Conservation (phyloP, 192 early-diverging fungal genomes). For the Umbelopsis sp. region DNA sequence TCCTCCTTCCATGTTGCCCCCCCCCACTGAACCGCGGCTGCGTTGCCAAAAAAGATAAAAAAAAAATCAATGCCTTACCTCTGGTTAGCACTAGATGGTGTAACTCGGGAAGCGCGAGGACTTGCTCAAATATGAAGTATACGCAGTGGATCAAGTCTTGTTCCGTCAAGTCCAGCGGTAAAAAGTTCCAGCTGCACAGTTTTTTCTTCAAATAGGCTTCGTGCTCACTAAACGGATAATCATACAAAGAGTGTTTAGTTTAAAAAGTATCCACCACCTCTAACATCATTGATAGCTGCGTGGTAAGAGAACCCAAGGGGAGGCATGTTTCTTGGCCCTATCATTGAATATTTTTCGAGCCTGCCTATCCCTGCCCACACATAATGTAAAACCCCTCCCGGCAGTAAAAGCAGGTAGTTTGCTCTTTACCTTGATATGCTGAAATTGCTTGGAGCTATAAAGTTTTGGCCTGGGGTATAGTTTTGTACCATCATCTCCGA, state of each 20-base stretch:
- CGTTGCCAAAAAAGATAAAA: not conserved
- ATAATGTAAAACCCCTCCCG: too few species aligned
- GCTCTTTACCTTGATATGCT: slow-evolving; percentile 19
- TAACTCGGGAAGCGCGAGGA: slow-evolving; percentile 54
- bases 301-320: not conserved
- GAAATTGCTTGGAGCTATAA: slow-evolving; percentile 12
- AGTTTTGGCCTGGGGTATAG: slow-evolving; percentile 29
- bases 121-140: slow-evolving; percentile 69
- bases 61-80: slow-evolving; percentile 34
- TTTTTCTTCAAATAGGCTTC: slow-evolving; percentile 48
- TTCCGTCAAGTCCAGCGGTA: slow-evolving; percentile 62
- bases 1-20: not conserved
- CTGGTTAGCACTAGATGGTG: slow-evolving; percentile 61
- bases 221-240: slow-evolving; percentile 38
- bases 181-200: slow-evolving; percentile 71
- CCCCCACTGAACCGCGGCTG: not conserved
- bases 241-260: not conserved
- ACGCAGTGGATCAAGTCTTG: slow-evolving; percentile 71
- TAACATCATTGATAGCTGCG: not conserved
- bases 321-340: not conserved
- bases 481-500: slow-evolving; percentile 26
- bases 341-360: too few species aligned
- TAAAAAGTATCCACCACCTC: not conserved
- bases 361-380: not conserved
- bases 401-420: not conserved